A percentile compares a stretch with the other conserved stretches of the same genome.
These are phyloP conservation scores for Dictyostelium citrinum DNA, from an alignment of 78 protist species.

Conservation along the genomic window DNA sequence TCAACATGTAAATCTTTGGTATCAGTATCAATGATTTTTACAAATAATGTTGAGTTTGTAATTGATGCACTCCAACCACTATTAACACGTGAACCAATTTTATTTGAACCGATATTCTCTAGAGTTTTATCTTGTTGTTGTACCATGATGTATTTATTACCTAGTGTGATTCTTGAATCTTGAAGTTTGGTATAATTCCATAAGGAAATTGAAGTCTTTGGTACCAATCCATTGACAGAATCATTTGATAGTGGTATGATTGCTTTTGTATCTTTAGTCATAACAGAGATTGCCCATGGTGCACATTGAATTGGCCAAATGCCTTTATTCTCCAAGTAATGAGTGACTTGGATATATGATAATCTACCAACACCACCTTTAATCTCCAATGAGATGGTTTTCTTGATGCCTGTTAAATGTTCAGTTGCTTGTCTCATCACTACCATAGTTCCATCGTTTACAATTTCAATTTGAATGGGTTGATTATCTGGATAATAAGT, in stretches of 20 bases:
- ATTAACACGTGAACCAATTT: constrained; percentile 20
- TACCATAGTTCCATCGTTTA: background rate
- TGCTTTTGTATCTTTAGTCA: background rate
- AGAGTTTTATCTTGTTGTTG: background rate
- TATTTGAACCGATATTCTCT: background rate
- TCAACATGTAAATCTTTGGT: constrained; percentile 6
- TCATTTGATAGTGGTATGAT: background rate
- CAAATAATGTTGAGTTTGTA: background rate
- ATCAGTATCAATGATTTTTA: background rate
- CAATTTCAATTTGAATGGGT: background rate
- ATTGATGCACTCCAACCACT: constrained; percentile 35
- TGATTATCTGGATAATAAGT: constrained; percentile 35
- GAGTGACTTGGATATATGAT: background rate
- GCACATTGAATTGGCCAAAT: constrained; percentile 10
- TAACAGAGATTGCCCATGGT: constrained; percentile 37
- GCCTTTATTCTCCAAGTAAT: background rate
- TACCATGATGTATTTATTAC: background rate
- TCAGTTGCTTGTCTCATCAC: background rate
- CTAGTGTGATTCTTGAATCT: constrained; percentile 3
- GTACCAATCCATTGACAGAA: background rate
- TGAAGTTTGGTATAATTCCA: constrained; percentile 38
- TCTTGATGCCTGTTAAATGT: background rate
- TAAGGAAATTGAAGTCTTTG: constrained; percentile 1
- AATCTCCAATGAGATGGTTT: background rate
- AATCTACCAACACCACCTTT: background rate